Evolutionary conservation across 106 monocot species (phyloP).

Genomic region (Dendrobium huoshanense): DNA sequence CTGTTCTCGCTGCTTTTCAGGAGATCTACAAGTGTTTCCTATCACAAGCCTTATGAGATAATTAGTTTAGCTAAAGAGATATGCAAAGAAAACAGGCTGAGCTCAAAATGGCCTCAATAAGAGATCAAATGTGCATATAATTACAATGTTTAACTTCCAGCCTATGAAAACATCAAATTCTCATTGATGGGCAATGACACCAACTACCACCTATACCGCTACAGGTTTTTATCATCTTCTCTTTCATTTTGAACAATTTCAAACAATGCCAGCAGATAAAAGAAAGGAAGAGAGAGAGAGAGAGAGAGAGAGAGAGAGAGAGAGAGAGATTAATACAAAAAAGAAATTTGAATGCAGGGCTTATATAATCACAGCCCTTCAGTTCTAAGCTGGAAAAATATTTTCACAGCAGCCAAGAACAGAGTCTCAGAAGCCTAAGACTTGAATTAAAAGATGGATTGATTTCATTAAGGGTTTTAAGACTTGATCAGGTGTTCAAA

Average conservation of each 20-base stretch:
- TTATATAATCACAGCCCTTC: not conserved
- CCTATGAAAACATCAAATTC: not conserved
- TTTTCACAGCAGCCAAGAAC: not conserved
- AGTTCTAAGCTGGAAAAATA: not conserved
- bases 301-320: too few relatives aligned
- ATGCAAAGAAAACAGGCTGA: not conserved
- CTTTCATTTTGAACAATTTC: not conserved
- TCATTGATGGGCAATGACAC: not conserved
- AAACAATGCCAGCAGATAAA: not conserved
- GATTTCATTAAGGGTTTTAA: not conserved
- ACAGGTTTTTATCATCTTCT: not conserved
- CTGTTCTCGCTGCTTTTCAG: too few relatives aligned
- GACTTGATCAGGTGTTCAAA: constrained; percentile 30
- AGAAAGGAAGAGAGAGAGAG: not conserved
- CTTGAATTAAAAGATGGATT: too few relatives aligned
- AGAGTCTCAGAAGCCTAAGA: not conserved
- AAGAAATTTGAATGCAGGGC: not conserved
- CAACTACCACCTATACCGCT: not conserved
- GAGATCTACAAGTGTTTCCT: too few relatives aligned
- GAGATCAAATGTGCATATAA: too few relatives aligned
- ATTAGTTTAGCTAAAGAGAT: too few relatives aligned
- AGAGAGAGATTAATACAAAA: too few relatives aligned
- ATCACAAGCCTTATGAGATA: too few relatives aligned
- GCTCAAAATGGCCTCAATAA: too few relatives aligned
- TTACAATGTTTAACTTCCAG: not conserved